These are phyloP conservation scores for Neofusicoccum kwambonambiense DNA, from an alignment of 2,329 filamentous ascomycete species.

Conservation along the genomic window DNA sequence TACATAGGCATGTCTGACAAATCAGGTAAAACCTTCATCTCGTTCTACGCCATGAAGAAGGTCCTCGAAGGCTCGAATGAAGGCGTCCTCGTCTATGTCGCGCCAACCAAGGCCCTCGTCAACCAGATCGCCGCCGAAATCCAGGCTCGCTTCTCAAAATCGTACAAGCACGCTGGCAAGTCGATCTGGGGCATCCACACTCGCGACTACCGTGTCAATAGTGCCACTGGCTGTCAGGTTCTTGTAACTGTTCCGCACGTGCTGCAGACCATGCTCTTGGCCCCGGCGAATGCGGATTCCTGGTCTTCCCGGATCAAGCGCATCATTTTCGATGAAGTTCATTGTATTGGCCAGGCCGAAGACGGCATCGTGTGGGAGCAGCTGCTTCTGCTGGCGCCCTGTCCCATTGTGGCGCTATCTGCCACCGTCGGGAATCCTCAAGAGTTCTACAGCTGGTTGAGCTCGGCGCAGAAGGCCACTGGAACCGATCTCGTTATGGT, in stretches of 20 bases:
- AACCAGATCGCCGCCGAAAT: constrained; percentile 82
- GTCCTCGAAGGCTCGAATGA: constrained; percentile 67
- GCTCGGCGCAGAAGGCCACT: constrained; percentile 60
- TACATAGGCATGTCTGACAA: neutral
- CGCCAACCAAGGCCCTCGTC: constrained; percentile 77
- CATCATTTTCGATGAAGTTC: constrained; percentile 81
- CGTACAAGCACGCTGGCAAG: constrained; percentile 58
- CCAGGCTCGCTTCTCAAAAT: constrained; percentile 71
- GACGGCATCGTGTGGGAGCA: constrained; percentile 80
- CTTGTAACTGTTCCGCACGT: constrained; percentile 77
- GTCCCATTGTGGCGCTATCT: constrained; percentile 75
- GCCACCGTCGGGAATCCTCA: constrained; percentile 75
- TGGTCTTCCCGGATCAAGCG: constrained; percentile 69
- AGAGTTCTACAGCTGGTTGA: constrained; percentile 69
- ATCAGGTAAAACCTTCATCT: constrained; percentile 70
- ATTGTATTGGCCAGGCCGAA: constrained; percentile 74
- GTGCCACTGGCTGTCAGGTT: constrained; percentile 69
- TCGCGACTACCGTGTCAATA: constrained; percentile 72
- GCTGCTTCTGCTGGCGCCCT: constrained; percentile 69
- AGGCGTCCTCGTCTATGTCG: constrained; percentile 73
- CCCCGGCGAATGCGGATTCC: constrained; percentile 62
- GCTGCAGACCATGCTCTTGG: constrained; percentile 73
- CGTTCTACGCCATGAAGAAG: constrained; percentile 80
- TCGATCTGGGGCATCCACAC: constrained; percentile 80
- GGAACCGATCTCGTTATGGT: constrained; percentile 67